Base-by-base conservation (phyloP, 2,329 filamentous ascomycete species). In the Dothistroma septosporum region DNA sequence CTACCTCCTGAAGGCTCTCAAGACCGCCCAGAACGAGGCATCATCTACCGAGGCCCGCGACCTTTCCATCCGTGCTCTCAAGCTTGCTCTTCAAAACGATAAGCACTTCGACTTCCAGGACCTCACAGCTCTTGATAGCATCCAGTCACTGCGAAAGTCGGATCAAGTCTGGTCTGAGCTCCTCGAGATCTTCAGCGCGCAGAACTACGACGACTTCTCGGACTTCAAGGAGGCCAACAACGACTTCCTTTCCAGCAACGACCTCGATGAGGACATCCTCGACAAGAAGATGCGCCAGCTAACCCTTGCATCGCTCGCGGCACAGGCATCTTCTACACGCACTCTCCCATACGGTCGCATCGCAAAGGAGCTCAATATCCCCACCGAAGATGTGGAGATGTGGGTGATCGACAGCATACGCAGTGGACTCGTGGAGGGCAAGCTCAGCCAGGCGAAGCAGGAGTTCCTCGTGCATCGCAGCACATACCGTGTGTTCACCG, bases 331-430 rank as follows among this genome's bases (percentile, higher is more conserved):
- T 22, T 88, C 89, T 63, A 90, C 86, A 71, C 90, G 93, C 72
- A 91, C 94, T 72, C 88, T 99, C 57, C 88, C 93, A 63, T 99
- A 99, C 79, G 82, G 83, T 67, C 85, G 85, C 72, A 97, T 99
- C 73, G 85, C 89, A 66, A 88, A 88, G 74, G 89, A 91, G 6
- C 86, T 99, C 52, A 89, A 94, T 77, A 87, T 99, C 59, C 87
- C 91, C 50, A 74, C 80, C 52, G 87, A 90, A 66, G 91, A 97
- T 65, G 91, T 97, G 47, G 94, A 99, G 83, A 89, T 93, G 84
- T 99, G 94, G 94, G 91, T 95, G 68, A 99, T 99, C 72, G 94
- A 99, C 76, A 92, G 95, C 69, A 97, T 99, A 78, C 91, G 94
- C 68, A 91, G 92, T 53, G 92, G 92, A 35, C 86, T 99, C 41